A percentile compares a stretch with the other conserved stretches of the same genome.
phyloP scores from a whole-genome alignment of 768 basidiomycete species.

The Tubosaeta sp. region DNA sequence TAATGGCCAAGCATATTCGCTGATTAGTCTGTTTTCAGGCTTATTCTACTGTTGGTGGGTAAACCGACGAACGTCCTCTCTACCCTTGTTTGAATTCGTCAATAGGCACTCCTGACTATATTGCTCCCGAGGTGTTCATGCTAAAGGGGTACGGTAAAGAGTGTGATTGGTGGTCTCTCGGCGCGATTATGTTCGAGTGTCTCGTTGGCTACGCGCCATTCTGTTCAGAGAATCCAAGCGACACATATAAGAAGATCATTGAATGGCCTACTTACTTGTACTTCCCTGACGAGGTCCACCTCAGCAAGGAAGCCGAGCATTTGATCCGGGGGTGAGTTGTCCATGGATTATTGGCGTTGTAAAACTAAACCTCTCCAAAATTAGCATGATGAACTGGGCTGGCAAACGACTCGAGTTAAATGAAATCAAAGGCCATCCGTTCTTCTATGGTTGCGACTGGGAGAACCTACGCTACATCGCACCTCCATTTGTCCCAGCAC shows the following conservation, averaged over 20 bases:
- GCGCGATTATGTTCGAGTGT: constrained; percentile 99
- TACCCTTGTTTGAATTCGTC: constrained; percentile 1
- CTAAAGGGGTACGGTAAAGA: constrained; percentile 98
- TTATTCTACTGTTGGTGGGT: constrained; percentile 77
- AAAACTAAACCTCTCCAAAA: constrained; percentile 6
- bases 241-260: constrained; percentile 98
- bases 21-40: constrained; percentile 49
- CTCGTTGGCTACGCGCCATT: constrained; percentile 97
- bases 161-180: constrained; percentile 99
- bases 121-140: constrained; percentile 96
- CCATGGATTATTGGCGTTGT: not conserved
- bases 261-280: constrained; percentile 89
- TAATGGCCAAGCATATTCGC: not conserved
- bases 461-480: constrained; percentile 85
- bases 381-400: constrained; percentile 82
- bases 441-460: constrained; percentile 97
- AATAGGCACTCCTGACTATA: constrained; percentile 50
- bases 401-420: constrained; percentile 71
- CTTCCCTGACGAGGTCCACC: constrained; percentile 94
- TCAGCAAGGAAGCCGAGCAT: constrained; percentile 89
- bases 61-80: not conserved
- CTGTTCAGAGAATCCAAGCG: constrained; percentile 94
- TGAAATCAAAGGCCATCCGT: constrained; percentile 88
- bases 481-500: constrained; percentile 91
- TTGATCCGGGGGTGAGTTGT: constrained; percentile 70